Conservation (phyloP, 768 basidiomycete species). For the Artomyces pyxidatus region DNA sequence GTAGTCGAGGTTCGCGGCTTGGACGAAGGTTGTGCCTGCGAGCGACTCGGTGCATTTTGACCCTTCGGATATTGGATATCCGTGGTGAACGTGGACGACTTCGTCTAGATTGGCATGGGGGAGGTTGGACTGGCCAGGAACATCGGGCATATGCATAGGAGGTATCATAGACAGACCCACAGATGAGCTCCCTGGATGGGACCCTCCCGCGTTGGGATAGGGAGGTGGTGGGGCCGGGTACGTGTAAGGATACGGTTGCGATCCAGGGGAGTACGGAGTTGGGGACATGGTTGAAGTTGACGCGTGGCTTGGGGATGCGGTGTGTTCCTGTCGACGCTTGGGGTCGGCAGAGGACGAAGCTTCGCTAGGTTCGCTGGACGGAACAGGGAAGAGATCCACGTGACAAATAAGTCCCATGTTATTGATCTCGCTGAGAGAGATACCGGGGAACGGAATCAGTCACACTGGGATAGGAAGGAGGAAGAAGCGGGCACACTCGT, state of each 20-base stretch:
- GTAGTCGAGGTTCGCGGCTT: conserved; percentile 46
- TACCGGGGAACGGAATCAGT: not conserved
- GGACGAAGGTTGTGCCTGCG: conserved; percentile 51
- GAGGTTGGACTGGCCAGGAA: conserved; percentile 4
- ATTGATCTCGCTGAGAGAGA: conserved; percentile 41
- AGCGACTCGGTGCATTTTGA: conserved; percentile 45
- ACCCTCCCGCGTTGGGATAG: conserved; percentile 1
- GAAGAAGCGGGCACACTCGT: conserved; percentile 7
- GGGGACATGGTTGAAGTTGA: conserved; percentile 15
- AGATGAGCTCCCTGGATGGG: too few species aligned
- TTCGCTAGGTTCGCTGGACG: conserved; percentile 10
- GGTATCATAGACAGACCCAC: not conserved
- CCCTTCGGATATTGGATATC: conserved; percentile 36
- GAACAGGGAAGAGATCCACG: conserved; percentile 66
- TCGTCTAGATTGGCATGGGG: conserved; percentile 20
- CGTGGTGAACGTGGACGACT: conserved; percentile 34
- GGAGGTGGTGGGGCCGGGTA: conserved; percentile 16
- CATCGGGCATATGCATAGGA: conserved; percentile 3
- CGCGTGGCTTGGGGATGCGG: conserved; percentile 8
- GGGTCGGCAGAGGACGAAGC: conserved; percentile 2
- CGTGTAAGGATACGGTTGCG: conserved; percentile 15
- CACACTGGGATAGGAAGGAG: conserved; percentile 9
- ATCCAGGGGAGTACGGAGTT: conserved; percentile 13
- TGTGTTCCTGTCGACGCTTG: conserved; percentile 3
- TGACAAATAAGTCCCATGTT: conserved; percentile 67